Conservation (phyloP, 495 filamentous ascomycete species). For the Talaromyces thailandensis region DNA sequence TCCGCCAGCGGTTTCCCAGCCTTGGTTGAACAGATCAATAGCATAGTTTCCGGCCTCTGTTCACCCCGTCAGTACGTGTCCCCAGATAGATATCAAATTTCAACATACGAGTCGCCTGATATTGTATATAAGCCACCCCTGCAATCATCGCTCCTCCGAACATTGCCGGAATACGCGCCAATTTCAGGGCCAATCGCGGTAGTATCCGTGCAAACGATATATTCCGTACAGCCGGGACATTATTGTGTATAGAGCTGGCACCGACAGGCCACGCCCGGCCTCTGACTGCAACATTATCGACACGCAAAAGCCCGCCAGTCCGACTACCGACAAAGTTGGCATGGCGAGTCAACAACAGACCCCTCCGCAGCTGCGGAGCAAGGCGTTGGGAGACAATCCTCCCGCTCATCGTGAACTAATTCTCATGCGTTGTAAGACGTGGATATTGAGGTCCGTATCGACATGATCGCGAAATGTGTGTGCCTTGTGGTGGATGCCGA, state of each 20-base stretch:
- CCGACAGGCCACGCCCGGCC: constrained; percentile 67
- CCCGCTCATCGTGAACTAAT: constrained; percentile 59
- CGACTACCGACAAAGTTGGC: constrained; percentile 49
- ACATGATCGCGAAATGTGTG: constrained; percentile 2
- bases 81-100: background rate
- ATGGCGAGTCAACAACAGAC: constrained; percentile 51
- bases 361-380: constrained; percentile 53
- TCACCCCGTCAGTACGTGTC: constrained; percentile 16
- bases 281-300: constrained; percentile 51
- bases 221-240: constrained; percentile 69
- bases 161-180: constrained; percentile 77
- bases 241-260: constrained; percentile 70
- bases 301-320: constrained; percentile 61
- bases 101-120: constrained; percentile 82
- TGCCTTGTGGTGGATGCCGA: background rate
- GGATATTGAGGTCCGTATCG: background rate
- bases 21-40: constrained; percentile 63
- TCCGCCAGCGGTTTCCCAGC: constrained; percentile 57
- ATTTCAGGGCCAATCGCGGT: constrained; percentile 83
- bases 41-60: constrained; percentile 86
- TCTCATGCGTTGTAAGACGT: constrained; percentile 21
- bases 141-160: constrained; percentile 84
- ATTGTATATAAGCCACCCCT: constrained; percentile 84
- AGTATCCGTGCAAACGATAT: constrained; percentile 80
- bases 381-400: constrained; percentile 69